These are phyloP conservation scores for Metarhizium brunneum DNA, from an alignment of 2,329 filamentous ascomycete genomes.

Conservation along the genomic window DNA sequence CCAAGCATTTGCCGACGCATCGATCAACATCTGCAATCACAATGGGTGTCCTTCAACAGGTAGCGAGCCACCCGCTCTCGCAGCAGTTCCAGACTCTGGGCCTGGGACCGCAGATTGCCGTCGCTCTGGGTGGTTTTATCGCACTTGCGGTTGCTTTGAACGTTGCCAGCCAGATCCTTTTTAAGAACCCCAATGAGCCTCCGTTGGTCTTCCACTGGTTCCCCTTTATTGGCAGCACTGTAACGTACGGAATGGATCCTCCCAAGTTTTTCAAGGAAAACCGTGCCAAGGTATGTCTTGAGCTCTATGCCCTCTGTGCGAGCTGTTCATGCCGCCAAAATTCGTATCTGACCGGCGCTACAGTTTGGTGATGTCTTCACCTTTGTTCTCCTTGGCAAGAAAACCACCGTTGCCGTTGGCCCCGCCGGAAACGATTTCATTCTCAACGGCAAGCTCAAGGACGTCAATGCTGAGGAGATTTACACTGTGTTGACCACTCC, in stretches of 20 bases:
- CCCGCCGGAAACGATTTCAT: constrained; percentile 84
- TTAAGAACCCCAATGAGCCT: constrained; percentile 74
- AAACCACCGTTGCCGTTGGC: constrained; percentile 78
- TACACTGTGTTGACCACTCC: constrained; percentile 68
- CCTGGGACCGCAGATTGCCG: constrained; percentile 35
- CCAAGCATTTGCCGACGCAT: neutral
- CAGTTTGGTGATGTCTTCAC: constrained; percentile 87
- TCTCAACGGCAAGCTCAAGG: constrained; percentile 80
- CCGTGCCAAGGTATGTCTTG: constrained; percentile 58
- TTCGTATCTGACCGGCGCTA: constrained; percentile 23
- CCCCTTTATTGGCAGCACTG: constrained; percentile 78
- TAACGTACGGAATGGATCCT: constrained; percentile 92
- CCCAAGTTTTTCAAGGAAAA: constrained; percentile 74
- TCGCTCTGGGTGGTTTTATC: constrained; percentile 34
- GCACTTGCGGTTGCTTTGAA: constrained; percentile 61
- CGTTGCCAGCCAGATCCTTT: constrained; percentile 67
- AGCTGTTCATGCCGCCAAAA: neutral
- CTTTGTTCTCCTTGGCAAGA: constrained; percentile 79
- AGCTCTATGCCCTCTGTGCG: neutral
- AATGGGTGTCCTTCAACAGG: constrained; percentile 49
- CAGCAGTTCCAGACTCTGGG: constrained; percentile 40
- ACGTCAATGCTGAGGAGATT: constrained; percentile 84
- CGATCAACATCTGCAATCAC: constrained; percentile 4
- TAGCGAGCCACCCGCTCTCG: constrained; percentile 38
- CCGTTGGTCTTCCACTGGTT: constrained; percentile 76